A percentile compares a stretch with the other conserved stretches of the same genome.
phyloP scores from a whole-genome alignment of 257 asterid genomes.

The Ligustrum vulgare region DNA sequence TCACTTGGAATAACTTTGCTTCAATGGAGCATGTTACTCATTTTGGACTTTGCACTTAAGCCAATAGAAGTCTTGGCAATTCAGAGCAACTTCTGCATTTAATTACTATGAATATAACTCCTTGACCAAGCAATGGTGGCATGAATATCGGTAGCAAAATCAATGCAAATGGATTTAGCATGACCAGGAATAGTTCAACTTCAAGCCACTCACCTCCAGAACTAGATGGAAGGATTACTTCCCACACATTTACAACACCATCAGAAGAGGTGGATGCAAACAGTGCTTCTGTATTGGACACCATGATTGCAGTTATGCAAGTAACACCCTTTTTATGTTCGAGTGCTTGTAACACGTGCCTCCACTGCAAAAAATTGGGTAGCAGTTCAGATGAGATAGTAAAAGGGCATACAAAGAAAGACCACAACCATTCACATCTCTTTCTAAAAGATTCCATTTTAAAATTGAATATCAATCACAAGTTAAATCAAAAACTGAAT shows the following conservation, averaged over 20 bases:
- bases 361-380: constrained; percentile 60
- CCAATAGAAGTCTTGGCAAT: neutral
- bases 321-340: constrained; percentile 92
- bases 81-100: neutral
- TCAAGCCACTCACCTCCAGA: constrained; percentile 54
- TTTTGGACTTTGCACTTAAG: neutral
- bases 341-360: constrained; percentile 65
- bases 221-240: constrained; percentile 52
- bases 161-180: constrained; percentile 11
- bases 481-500: neutral
- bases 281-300: constrained; percentile 61
- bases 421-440: constrained; percentile 1
- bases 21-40: neutral
- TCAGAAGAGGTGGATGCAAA: constrained; percentile 94
- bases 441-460: neutral
- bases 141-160: constrained; percentile 5
- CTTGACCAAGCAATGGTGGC: neutral
- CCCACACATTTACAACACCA: constrained; percentile 78
- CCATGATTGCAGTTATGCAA: constrained; percentile 70
- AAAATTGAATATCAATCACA: neutral
- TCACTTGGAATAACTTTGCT: neutral
- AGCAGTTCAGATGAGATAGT: constrained; percentile 19
- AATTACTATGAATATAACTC: neutral
- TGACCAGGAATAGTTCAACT: constrained; percentile 5
- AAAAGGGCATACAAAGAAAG: constrained; percentile 3